These are phyloP conservation scores for Asterochloris erici DNA, from an alignment of 139 green algal species.

Conservation along the genomic window DNA sequence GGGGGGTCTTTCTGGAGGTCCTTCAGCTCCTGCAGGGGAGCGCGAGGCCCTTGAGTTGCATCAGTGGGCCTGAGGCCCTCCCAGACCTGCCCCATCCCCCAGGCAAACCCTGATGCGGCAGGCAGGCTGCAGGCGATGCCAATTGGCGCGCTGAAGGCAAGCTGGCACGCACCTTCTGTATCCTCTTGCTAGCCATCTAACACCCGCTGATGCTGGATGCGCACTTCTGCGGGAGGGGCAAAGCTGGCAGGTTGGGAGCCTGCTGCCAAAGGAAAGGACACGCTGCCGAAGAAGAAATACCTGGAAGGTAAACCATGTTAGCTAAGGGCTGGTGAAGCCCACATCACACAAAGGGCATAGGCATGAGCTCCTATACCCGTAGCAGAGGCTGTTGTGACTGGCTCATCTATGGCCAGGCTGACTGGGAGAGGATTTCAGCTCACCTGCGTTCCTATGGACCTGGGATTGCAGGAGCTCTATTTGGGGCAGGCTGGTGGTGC, in stretches of 20 bases:
- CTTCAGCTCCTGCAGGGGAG: conserved; percentile 45
- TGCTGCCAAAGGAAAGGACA: too few species aligned
- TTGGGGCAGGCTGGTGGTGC: neutral
- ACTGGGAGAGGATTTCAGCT: neutral
- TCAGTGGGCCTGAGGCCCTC: too few species aligned
- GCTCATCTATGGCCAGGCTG: too few species aligned
- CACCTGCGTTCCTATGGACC: neutral
- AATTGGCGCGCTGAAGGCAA: neutral
- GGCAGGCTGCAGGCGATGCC: neutral
- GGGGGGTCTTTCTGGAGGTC: conserved; percentile 93
- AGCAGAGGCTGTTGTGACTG: too few species aligned
- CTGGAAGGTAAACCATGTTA: neutral
- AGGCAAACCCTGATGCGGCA: too few species aligned
- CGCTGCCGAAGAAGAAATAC: too few species aligned
- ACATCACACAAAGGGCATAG: too few species aligned
- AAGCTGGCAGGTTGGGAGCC: neutral
- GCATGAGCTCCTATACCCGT: too few species aligned
- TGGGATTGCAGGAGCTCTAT: neutral
- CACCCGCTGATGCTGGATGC: neutral
- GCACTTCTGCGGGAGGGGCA: neutral
- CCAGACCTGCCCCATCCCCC: neutral
- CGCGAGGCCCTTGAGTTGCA: too few species aligned
- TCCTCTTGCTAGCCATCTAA: too few species aligned
- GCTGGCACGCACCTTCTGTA: neutral
- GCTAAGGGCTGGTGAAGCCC: too few species aligned